Base-by-base conservation (phyloP, 192 early-diverging fungal species). In the Rhizoclosmatium sp. region DNA sequence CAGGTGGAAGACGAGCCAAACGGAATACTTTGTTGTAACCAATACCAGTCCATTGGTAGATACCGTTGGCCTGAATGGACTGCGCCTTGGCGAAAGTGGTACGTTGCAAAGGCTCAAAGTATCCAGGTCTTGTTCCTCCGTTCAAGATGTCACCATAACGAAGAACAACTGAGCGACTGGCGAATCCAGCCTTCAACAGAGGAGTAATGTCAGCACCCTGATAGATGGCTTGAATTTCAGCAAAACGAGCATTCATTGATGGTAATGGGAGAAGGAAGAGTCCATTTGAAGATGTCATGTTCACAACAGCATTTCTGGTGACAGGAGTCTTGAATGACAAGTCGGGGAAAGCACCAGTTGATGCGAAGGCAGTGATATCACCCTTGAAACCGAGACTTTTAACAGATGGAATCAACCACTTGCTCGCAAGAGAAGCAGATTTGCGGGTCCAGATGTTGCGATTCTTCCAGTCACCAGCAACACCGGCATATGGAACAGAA, bases 401-500 rank as follows among this genome's bases (percentile, higher is more conserved):
- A 16, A 19, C 47, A 14, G 65, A 70, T 23, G 79, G 79, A 23
- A 58, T 45, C 23, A 83, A 48, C 58, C 1, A 7, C 47, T 46
- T 21, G 47, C 68, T 39, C 39, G 65, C 49, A 58, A 72, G 70
- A 41, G 47, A 72, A 2, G 70, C 16, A 9, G 72, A 75, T 5
- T 75, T 75, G 23, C 59, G 59, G 44, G 72, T 23, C 72, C 72
- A 75, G 47, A 75, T 47, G 47, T 9, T 1, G 19, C 59, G 59
- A 16, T 60, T 48, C 58, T 75, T 75, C 9, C 40, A 75, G 4
- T 23, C 1, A 47, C 72, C 72, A 49, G 47, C 45, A 7, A 75
- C 60, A 21, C 72, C 72, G 41, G 72, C 72, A 62, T 64, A 75
- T 23, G 72, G 72, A 75, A 75, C n/a, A n/a, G 21, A 42, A 47